Evolutionary conservation across 2,329 filamentous ascomycete species (phyloP).

Genomic region (Akanthomyces muscarius): DNA sequence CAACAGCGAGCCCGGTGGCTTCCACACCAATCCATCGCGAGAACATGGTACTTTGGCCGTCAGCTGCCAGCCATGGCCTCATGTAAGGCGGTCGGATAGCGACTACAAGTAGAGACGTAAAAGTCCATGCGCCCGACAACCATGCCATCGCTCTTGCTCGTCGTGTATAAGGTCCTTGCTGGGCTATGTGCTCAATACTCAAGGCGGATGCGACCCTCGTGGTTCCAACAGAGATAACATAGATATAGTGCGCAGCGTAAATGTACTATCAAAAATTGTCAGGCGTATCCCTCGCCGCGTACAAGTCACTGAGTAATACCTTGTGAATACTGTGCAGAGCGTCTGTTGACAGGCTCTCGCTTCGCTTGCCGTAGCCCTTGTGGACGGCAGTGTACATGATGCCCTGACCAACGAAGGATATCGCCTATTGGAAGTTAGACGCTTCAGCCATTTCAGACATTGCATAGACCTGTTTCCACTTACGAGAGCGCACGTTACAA

Average conservation of each 20-base stretch:
- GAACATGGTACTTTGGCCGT: not conserved
- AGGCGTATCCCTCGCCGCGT: not conserved
- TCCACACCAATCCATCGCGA: slow-evolving; percentile 5
- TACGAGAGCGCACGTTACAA: not conserved
- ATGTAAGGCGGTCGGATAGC: not conserved
- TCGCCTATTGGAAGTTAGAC: not conserved
- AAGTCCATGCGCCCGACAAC: slow-evolving; percentile 11
- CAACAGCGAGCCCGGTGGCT: slow-evolving; percentile 9
- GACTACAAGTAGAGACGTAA: not conserved
- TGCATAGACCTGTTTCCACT: not conserved
- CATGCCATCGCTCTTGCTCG: slow-evolving; percentile 11
- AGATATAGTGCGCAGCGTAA: slow-evolving; percentile 12
- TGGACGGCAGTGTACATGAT: not conserved
- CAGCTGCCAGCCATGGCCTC: not conserved
- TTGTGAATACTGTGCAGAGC: not conserved
- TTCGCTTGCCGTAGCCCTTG: slow-evolving; percentile 3
- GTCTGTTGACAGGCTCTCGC: not conserved
- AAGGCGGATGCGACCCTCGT: slow-evolving; percentile 15
- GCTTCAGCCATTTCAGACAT: no score
- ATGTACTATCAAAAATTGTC: not conserved
- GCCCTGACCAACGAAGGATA: not conserved
- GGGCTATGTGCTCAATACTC: slow-evolving; percentile 15
- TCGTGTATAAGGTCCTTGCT: slow-evolving; percentile 12
- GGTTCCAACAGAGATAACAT: slow-evolving; percentile 15
- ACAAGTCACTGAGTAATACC: not conserved